phyloP scores from a whole-genome alignment of 768 basidiomycete species.

The button mushroom (Agaricus bisporus) region DNA sequence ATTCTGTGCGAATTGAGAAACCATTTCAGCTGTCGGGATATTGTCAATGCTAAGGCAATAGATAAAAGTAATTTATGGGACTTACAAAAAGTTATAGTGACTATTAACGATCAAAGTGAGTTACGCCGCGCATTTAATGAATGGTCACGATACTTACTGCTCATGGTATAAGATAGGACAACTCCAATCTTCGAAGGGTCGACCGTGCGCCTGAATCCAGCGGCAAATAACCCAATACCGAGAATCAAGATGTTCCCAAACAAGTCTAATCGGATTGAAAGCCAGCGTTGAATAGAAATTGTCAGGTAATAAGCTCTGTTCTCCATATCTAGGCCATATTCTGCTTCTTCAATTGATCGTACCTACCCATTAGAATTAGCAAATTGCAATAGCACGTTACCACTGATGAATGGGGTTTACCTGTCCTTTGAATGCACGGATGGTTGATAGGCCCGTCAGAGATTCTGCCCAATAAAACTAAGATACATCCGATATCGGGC shows the following conservation, averaged over 20 bases:
- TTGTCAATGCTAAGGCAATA: neutral
- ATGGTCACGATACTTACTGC: constrained; percentile 28
- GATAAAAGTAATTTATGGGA: neutral
- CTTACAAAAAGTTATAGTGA: constrained; percentile 43
- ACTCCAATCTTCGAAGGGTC: constrained; percentile 44
- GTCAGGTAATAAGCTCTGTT: constrained; percentile 63
- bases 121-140: neutral
- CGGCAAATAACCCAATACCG: constrained; percentile 66
- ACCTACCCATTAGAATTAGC: constrained; percentile 19
- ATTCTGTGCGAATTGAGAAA: constrained; percentile 50
- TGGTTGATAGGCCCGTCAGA: constrained; percentile 57
- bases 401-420: constrained; percentile 19
- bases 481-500: neutral
- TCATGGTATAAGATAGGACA: constrained; percentile 42
- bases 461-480: constrained; percentile 34
- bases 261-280: constrained; percentile 57
- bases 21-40: constrained; percentile 38
- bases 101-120: constrained; percentile 17
- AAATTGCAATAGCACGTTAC: neutral
- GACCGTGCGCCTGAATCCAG: constrained; percentile 45
- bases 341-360: constrained; percentile 44
- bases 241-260: constrained; percentile 64
- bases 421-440: constrained; percentile 54
- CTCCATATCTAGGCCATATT: constrained; percentile 49
- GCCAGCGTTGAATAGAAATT: constrained; percentile 60